These are phyloP conservation scores for Botryosphaeria dothidea DNA, from an alignment of 2,329 filamentous ascomycete genomes.

Conservation along the genomic window DNA sequence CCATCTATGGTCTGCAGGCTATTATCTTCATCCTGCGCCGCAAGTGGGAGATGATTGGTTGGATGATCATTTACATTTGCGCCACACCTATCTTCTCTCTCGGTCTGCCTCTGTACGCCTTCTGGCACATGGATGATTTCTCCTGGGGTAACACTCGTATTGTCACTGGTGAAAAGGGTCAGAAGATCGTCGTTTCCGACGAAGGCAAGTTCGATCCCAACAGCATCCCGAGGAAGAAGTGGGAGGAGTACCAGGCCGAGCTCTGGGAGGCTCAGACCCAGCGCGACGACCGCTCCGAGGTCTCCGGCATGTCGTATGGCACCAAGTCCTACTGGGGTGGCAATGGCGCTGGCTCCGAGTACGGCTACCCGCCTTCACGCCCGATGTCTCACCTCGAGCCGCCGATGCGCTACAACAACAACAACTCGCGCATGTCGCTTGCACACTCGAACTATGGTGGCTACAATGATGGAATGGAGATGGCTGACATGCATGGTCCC, in stretches of 20 bases:
- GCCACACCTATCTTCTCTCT: constrained; percentile 92
- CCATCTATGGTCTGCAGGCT: constrained; percentile 96
- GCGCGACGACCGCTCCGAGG: constrained; percentile 77
- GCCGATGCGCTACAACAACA: constrained; percentile 53
- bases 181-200: constrained; percentile 90
- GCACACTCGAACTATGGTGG: constrained; percentile 59
- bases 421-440: constrained; percentile 53
- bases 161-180: constrained; percentile 89
- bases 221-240: constrained; percentile 94
- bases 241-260: constrained; percentile 98
- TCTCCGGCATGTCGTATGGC: constrained; percentile 92
- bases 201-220: constrained; percentile 96
- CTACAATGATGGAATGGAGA: constrained; percentile 55
- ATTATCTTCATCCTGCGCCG: constrained; percentile 95
- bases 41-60: constrained; percentile 99
- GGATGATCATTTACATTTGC: constrained; percentile 95
- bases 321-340: constrained; percentile 64
- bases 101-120: constrained; percentile 85
- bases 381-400: constrained; percentile 63
- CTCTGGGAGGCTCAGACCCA: constrained; percentile 96
- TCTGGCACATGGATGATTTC: constrained; percentile 99
- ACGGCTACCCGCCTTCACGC: constrained; percentile 57
- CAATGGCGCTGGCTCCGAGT: constrained; percentile 55
- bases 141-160: constrained; percentile 99
- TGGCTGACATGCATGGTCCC: constrained; percentile 56